Conservation (phyloP, 495 filamentous ascomycete species). For the Hyphodiscus hymeniophilus region DNA sequence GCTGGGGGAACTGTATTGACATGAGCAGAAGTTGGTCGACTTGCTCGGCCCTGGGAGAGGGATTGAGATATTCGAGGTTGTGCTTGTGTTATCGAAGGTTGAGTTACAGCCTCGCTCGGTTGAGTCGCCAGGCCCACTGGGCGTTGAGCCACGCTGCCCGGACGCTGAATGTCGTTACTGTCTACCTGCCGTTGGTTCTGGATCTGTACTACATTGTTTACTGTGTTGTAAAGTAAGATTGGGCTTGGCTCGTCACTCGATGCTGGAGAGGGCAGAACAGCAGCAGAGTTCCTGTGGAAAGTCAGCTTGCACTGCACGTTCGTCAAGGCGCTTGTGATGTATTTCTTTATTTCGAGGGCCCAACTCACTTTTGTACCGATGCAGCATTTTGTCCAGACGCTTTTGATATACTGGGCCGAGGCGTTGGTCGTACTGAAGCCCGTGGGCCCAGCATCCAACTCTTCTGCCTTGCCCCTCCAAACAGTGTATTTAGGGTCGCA, state of each 20-base stretch:
- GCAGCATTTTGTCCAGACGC: neutral
- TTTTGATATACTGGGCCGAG: constrained; percentile 26
- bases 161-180: neutral
- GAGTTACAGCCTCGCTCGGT: neutral
- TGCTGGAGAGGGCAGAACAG: constrained; percentile 45
- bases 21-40: too few species aligned
- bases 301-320: neutral
- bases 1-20: too few species aligned
- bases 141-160: neutral
- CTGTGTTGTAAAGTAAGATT: constrained; percentile 9
- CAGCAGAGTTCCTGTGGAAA: neutral
- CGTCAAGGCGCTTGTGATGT: neutral
- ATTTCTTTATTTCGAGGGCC: neutral
- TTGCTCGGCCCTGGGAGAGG: too few species aligned
- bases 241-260: constrained; percentile 47
- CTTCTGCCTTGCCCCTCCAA: constrained; percentile 51
- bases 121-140: neutral
- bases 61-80: too few species aligned
- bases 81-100: neutral
- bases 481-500: constrained; percentile 57
- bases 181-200: constrained; percentile 4
- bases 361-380: constrained; percentile 11
- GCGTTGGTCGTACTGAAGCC: constrained; percentile 28
- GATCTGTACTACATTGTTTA: constrained; percentile 20
- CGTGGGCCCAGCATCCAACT: constrained; percentile 54